Percentiles rank a stretch among this genome's conserved stretches.
phyloP scores from a whole-genome alignment of 2,329 filamentous ascomycete species.

The Colletotrichum sp. region DNA sequence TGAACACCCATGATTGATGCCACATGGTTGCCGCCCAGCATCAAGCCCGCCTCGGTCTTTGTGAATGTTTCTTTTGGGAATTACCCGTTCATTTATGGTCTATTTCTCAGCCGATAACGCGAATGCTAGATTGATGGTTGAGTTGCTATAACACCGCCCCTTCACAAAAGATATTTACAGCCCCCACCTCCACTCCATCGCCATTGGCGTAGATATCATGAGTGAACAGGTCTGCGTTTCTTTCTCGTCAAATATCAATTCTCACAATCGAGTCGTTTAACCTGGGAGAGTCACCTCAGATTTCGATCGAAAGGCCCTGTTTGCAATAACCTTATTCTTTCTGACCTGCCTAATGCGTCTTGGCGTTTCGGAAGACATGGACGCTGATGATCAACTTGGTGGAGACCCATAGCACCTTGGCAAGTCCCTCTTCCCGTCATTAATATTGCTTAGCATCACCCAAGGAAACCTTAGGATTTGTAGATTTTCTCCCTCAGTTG shows the following conservation, averaged over 20 bases:
- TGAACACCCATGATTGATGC: background rate
- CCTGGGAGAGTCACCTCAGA: background rate
- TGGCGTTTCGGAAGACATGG: background rate
- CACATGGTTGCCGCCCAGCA: background rate
- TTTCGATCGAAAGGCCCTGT: background rate
- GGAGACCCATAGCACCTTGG: background rate
- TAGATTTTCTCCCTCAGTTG: background rate
- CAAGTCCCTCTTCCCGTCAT: background rate
- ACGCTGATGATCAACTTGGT: background rate
- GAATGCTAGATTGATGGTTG: background rate
- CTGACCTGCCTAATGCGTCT: background rate
- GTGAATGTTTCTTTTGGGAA: background rate
- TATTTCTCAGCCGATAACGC: background rate
- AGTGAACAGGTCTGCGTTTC: background rate
- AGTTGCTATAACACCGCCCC: background rate
- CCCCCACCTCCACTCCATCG: background rate
- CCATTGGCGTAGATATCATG: fast-evolving
- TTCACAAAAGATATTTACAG: background rate
- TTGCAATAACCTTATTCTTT: background rate
- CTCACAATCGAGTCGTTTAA: background rate
- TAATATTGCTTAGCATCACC: background rate
- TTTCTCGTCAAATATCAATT: background rate
- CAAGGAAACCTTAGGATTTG: background rate
- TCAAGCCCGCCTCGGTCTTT: background rate
- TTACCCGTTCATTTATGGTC: background rate